These are phyloP conservation scores for Mortierella sp. DNA, from an alignment of 371 early-diverging fungal species.

Conservation along the genomic window DNA sequence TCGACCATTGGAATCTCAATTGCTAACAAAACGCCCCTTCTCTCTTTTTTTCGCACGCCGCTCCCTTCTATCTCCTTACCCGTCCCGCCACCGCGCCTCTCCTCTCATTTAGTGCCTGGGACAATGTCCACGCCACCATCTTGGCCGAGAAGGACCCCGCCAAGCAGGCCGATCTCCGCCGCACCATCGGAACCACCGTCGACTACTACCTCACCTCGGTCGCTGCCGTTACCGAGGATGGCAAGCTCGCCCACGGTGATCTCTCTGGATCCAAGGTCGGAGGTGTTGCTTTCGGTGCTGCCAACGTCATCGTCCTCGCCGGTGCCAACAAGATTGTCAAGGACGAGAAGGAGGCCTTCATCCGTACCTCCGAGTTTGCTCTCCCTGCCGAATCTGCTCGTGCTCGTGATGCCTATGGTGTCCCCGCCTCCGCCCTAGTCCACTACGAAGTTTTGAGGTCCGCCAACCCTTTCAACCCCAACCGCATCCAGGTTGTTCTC, in stretches of 20 bases:
- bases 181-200: constrained; percentile 49
- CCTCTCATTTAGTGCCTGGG: constrained; percentile 38
- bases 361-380: constrained; percentile 55
- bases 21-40: not conserved
- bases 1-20: too few species aligned
- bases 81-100: not conserved
- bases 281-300: constrained; percentile 52
- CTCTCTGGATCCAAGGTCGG: constrained; percentile 57
- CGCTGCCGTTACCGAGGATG: constrained; percentile 55
- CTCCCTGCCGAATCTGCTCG: constrained; percentile 58
- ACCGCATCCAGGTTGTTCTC: constrained; percentile 56
- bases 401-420: constrained; percentile 54
- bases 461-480: constrained; percentile 53
- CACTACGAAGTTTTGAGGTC: constrained; percentile 51
- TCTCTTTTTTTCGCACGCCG: not conserved
- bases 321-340: constrained; percentile 64
- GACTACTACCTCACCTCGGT: constrained; percentile 56
- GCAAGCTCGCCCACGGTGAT: constrained; percentile 53
- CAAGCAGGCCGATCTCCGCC: constrained; percentile 51
- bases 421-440: constrained; percentile 51
- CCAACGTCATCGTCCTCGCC: constrained; percentile 54
- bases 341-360: constrained; percentile 48
- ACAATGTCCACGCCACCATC: constrained; percentile 55
- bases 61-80: not conserved
- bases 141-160: constrained; percentile 44